Evolutionary conservation across 2,329 filamentous ascomycete species (phyloP), one percentile per base, ranked within the genome.

Genomic region (Torrubiellomyces zombiae): DNA sequence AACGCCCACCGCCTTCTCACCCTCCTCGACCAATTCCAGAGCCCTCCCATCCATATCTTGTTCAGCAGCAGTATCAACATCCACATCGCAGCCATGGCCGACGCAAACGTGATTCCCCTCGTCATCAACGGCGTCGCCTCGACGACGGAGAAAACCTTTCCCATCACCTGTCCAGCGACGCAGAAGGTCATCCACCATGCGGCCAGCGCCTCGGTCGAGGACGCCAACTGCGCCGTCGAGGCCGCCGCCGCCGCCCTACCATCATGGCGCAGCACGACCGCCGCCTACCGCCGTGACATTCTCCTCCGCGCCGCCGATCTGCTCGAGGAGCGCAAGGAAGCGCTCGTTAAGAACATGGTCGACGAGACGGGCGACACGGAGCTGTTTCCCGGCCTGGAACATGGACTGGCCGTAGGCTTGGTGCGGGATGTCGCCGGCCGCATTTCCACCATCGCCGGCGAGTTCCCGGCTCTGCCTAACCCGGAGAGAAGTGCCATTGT

Each of bases 241-340:
- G 50, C 58, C 5, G 78, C 79, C 1, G 56, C 70, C n/a, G 55
- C 58, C 9, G 79, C 81, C 1, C 75, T 80, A 47, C 63, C 63
- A 21, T 51, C 61, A 30, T 92, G 81, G 81, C 60, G 63, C 21
- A 65, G 63, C 34, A 65, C 65, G 3, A 69, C 67, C 22, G 65
- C 72, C 2, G 42, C 55, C 14, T 43, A 59, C 14, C 74, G 77
- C 19, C 70, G 78, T 18, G 66, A 75, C 34, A 69, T 91, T 34
- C 60, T 91, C 30, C 53, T 76, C 29, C 71, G 68, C 43, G 73
- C 76, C 0, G 72, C 75, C 7, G 67, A 72, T 7, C 50, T 83
- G 24, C 54, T 85, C 31, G 55, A 66, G 20, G 48, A 45, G 16
- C 64, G 75, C 7, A 53, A 55, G 13, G 60, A 67, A 6, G 76